Evolutionary conservation across 257 asterid species (phyloP), one percentile per base, ranked within the genome.

Genomic region (Echites panduratus): DNA sequence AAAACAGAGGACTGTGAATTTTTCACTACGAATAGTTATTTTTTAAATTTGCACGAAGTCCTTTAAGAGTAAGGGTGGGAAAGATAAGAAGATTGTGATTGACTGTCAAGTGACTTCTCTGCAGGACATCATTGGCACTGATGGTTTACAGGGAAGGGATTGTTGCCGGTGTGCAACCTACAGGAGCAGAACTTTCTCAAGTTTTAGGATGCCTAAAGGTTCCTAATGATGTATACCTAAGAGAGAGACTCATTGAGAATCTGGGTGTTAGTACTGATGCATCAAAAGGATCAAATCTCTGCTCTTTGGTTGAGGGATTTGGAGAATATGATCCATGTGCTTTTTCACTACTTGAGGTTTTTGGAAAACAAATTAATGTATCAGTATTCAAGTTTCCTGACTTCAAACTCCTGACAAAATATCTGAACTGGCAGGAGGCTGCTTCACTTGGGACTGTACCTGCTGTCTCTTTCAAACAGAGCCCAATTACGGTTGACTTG

Each of bases 291-390:
- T 81, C 86, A 78, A 88, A 82, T 41, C 79, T 86, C 53, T 83
- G 76, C 77, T 85, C 97, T 52, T 83, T 92, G 84, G 75, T 94
- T 84, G 96, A 91, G 81, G 98, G 98, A 74, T 94, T 91, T 80
- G 96, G 97, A 72, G 98, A 89, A 85, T 91, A 91, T 80, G 98
- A 94, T 84, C 87, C 98, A 69, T 97, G 97, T 45, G 96, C 97
- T 48, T 85, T 92, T 79, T 91, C 97, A 57, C 82, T 94, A 66
- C 87, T 94, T 66, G 97, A 93, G 98, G 98, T 93, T 38, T 50
- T 86, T 78, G 56, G 56, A 63, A 52, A 63, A 49, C 9, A 70
- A 50, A 38, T 63, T 53, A 26, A 19, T 48, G 9, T 38, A 50
- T n/a, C 29, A 50, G 9, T 24, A 24, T 43, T 70, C 59, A 41